A percentile compares a stretch with the other conserved stretches of the same genome.
These are phyloP conservation scores for Exobasidium rhododendri DNA, from an alignment of 1,284 basidiomycete genomes.

Conservation along the genomic window DNA sequence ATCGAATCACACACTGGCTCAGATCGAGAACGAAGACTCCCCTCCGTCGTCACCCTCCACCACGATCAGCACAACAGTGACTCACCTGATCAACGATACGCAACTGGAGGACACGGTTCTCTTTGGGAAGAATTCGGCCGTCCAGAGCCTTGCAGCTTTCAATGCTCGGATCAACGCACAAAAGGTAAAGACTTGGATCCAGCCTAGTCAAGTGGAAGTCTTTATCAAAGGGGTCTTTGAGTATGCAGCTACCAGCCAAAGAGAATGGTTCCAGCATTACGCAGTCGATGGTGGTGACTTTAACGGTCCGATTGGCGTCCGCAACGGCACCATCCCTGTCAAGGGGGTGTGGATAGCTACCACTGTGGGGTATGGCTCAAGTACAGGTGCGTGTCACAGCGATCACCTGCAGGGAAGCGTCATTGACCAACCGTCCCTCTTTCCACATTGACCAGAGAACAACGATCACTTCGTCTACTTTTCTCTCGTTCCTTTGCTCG, in stretches of 20 bases:
- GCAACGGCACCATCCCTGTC: slow-evolving; percentile 6
- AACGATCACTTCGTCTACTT: background rate
- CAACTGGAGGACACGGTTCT: slow-evolving; percentile 4
- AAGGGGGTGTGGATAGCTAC: background rate
- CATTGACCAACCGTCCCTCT: no score
- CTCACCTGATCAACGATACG: background rate
- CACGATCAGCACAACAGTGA: background rate
- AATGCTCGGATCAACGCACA: slow-evolving; percentile 12
- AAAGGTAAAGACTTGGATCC: slow-evolving; percentile 12
- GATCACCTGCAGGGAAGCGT: background rate
- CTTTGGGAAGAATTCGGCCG: slow-evolving; percentile 2
- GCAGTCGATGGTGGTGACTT: slow-evolving; percentile 9
- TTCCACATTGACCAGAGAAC: background rate
- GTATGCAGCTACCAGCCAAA: slow-evolving; percentile 10
- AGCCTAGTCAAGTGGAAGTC: slow-evolving; percentile 12
- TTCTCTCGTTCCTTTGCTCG: slow-evolving; percentile 25
- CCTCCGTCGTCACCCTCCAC: background rate
- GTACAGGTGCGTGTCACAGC: slow-evolving; percentile 4
- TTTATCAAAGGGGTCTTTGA: slow-evolving; percentile 13
- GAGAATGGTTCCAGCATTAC: slow-evolving; percentile 11
- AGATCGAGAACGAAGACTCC: background rate
- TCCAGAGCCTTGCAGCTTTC: slow-evolving; percentile 5
- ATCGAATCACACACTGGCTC: background rate
- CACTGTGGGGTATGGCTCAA: slow-evolving; percentile 4
- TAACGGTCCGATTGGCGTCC: background rate